Base-by-base conservation (phyloP, 2,329 filamentous ascomycete genomes). In the Ascochyta koolunga region DNA sequence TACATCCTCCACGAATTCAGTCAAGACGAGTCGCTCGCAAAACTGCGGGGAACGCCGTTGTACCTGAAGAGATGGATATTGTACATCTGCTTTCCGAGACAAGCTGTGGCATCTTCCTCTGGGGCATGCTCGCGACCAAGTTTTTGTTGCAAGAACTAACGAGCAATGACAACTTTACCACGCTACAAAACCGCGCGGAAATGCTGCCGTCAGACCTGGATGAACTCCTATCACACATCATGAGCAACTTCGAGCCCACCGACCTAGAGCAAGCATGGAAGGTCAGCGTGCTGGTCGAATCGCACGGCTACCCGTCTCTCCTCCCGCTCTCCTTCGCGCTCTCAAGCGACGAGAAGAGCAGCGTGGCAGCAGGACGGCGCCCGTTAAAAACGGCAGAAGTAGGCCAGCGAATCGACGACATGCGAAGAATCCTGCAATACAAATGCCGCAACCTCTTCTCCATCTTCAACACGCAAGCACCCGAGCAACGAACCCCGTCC, bases 71-170 rank as follows among this genome's bases (percentile, higher is more conserved):
- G 42, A 52, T 47, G 4, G 56, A 61, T 4, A 58, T 68, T 9
- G 52, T 71, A 25, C 44, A 53, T 27, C 57, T 54, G 4, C 43
- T 71, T 3, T 59, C 65, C 1, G 61, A 69, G n/a, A 68, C 67
- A 29, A 56, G 62, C 1, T 59, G 59, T 25, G 68, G 68, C 3
- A 59, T 64, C 15, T 69, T 68, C 32, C 57, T 71, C 11, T 70
- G 65, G 65, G 65, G 61, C n/a, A 58, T 54, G 13, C 41, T 71
- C n/a, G 61, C 60, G 1, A 66, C 62, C 4, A 49, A 58, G 2
- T 64, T 63, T 31, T 54, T 71, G 4, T 52, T 71, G 6, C 61
- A 66, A 16, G 57, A 52, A 18, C 53, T 59, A 8, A 59, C 56
- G 8, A 60, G 63, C 32, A 54, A 57, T 16, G 66, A 68, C 42